These are phyloP conservation scores for Myxozyma udenii DNA, from an alignment of 805 yeast species.

Conservation along the genomic window DNA sequence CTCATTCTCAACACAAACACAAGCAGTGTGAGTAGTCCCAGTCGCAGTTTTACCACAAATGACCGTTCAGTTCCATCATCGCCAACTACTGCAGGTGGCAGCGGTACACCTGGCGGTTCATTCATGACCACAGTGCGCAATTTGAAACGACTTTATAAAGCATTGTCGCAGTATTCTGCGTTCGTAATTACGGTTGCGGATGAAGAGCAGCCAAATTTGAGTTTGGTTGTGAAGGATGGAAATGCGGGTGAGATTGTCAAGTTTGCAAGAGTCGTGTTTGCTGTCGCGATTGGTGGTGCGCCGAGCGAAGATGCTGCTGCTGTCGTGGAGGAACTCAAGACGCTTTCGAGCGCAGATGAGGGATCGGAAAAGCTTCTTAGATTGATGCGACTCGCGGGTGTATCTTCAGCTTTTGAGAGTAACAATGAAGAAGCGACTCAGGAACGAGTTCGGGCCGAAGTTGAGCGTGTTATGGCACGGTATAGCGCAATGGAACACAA, in stretches of 20 bases:
- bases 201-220: constrained; percentile 19
- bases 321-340: background rate
- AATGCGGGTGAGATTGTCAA: constrained; percentile 12
- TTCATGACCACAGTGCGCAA: constrained; percentile 23
- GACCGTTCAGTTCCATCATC: background rate
- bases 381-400: background rate
- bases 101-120: constrained; percentile 1
- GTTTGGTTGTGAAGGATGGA: constrained; percentile 26
- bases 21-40: background rate
- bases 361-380: background rate
- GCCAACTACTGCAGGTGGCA: background rate
- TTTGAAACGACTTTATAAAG: constrained; percentile 16
- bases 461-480: background rate
- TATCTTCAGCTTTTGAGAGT: background rate
- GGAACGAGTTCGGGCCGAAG: constrained; percentile 2
- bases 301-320: background rate
- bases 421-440: background rate
- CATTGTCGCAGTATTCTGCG: constrained; percentile 8
- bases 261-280: constrained; percentile 7
- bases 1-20: background rate
- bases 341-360: background rate
- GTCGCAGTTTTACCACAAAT: background rate
- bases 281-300: constrained; percentile 1
- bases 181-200: background rate
- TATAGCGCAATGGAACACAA: constrained; percentile 11